A percentile compares a stretch with the other conserved stretches of the same genome.
Evolutionary conservation across 1,284 basidiomycete species (phyloP).

Genomic region (Erythrobasidium hasegawianum): DNA sequence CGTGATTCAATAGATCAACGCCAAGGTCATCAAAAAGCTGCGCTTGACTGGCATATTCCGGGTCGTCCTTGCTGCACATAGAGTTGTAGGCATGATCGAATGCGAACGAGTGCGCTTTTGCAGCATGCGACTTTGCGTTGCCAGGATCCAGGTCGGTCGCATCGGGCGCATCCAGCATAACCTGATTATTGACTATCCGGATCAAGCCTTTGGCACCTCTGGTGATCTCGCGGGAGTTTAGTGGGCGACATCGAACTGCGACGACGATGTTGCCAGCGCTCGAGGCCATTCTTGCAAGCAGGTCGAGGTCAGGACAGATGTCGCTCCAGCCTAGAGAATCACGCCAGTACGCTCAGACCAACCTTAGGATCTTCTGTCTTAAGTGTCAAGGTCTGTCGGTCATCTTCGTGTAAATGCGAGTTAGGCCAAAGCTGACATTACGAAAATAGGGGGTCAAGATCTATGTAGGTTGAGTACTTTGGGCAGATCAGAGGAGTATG

Average conservation of each 20-base stretch:
- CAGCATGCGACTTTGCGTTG: constrained; percentile 62
- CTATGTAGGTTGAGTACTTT: too few species aligned
- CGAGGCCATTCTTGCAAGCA: not conserved
- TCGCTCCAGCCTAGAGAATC: not conserved
- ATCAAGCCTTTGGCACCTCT: constrained; percentile 87
- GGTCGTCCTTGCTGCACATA: constrained; percentile 79
- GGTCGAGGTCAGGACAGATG: not conserved
- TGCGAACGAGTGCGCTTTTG: constrained; percentile 72
- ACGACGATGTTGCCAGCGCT: constrained; percentile 29
- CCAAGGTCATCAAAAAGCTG: constrained; percentile 93
- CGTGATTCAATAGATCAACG: constrained; percentile 87
- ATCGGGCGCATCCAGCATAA: constrained; percentile 30
- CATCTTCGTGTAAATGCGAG: too few species aligned
- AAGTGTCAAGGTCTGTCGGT: too few species aligned
- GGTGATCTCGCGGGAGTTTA: constrained; percentile 84
- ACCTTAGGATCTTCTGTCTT: too few species aligned
- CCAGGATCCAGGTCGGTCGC: constrained; percentile 54
- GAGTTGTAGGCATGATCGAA: constrained; percentile 98
- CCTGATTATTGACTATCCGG: constrained; percentile 65
- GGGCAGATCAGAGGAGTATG: too few species aligned
- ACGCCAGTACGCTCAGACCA: not conserved
- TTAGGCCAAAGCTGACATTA: not conserved
- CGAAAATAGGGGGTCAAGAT: not conserved
- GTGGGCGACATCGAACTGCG: constrained; percentile 70
- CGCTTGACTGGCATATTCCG: constrained; percentile 83